Evolutionary conservation across 208 protist genomes (phyloP), one percentile per base, ranked within the genome.

Genomic region (Angomonas desouzai): DNA sequence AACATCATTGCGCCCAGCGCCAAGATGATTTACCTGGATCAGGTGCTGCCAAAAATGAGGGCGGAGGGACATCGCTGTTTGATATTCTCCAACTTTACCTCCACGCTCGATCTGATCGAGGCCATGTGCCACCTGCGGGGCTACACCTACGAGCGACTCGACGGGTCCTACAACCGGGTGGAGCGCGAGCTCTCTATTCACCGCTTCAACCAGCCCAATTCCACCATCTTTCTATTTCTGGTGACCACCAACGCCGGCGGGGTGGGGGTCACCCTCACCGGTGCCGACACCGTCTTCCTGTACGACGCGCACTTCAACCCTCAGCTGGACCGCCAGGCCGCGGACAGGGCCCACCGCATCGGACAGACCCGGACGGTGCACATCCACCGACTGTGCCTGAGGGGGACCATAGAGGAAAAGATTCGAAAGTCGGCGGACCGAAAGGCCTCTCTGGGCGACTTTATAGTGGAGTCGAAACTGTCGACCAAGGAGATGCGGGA

Each of bases 251-350:
- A 96, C 16, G 96, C 98, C 6, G 98, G 98, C 56, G 98, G 98
- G 27, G 88, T 99, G 3, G 98, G 98, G 48, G 96, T 99, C 58
- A 99, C 98, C 33, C 81, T 99, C 3, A 97, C 96, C 0, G 98
- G 90, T 2, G 84, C 96, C 6, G 94, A 97, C 76, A 97, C 92
- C 23, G 97, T 98, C 22, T 95, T 99, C 58, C 85, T 99, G 36
- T 98, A 94, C 77, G 97, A 99, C 68, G 73, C 80, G 1, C 96
- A 99, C 72, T 99, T 96, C 90, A 99, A 99, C 73, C 98, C 98
- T 16, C 97, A 99, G 68, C 87, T 98, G 34, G 98, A 99, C 73
- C 79, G 98, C 11, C 97, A 99, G 79, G 98, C 97, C 10, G 83
- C 94, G 27, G 96, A 97, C 32, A 80, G 98, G 10, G 87, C 83